Base-by-base conservation (phyloP, 805 yeast species). In the Monosporozyma aerobia region DNA sequence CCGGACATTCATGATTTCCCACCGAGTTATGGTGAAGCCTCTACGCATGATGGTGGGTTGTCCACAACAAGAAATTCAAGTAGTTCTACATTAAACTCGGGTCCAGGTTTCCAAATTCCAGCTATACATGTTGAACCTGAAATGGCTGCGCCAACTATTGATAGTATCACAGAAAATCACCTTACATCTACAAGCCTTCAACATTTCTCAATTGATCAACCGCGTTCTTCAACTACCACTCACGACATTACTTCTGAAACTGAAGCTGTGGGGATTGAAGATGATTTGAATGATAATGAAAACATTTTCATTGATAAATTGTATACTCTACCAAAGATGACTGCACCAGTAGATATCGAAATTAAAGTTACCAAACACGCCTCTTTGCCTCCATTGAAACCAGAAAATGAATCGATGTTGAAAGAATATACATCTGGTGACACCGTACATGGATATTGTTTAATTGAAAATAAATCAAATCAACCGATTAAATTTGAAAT, bases 391-490 rank as follows among this genome's bases (percentile, higher is more conserved):
- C 61, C 61, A 30, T 30, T 47, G 8, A 49, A 46, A 14, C 58
- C 61, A 13, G 64, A 65, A 35, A 54, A 60, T 16, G 75, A 71
- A 50, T 59, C 64, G 10, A 62, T 69, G 0, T 55, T 73, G 19
- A 66, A 66, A 46, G 82, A 79, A 57, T 82, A 73, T 57, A 75
- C 74, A 37, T 79, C 80, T 22, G 84, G 84, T 16, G 85, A 81
- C 56, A 67, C 68, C 16, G 64, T 82, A 5, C 71, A 76, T 55
- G 87, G 87, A 0, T 76, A 72, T 54, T 67, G 77, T 6, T 56
- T 64, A 0, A 69, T 80, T 22, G 67, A 70, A 51, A 81, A 80
- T 58, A 67, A 58, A 6, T 64, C 78, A 2, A 51, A 62, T 1
- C 57, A 65, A 19, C 68, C 73, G 0, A 70, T 81, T 16, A 75